A percentile compares a stretch with the other conserved stretches of the same genome.
Evolutionary conservation across 148 eudicot genomes (phyloP).

Genomic region (Spergularia marina): DNA sequence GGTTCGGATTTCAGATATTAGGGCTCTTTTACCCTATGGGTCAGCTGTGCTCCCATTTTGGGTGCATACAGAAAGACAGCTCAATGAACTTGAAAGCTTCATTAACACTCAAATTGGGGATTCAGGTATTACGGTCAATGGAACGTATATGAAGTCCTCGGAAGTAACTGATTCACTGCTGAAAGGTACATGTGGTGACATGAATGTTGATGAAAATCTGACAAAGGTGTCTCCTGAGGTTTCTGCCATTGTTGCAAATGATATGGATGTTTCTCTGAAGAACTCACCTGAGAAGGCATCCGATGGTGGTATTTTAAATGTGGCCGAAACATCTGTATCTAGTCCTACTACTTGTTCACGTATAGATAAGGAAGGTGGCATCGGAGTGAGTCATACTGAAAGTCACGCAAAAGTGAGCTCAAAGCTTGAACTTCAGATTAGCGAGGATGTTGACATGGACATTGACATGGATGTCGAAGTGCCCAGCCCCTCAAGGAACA

Average conservation of each 20-base stretch:
- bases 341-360: conserved; percentile 10
- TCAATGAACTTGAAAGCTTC: conserved; percentile 58
- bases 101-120: conserved; percentile 40
- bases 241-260: conserved; percentile 21
- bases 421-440: conserved; percentile 30
- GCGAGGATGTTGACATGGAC: conserved; percentile 86
- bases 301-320: conserved; percentile 13
- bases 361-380: conserved; percentile 27
- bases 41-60: conserved; percentile 77
- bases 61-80: conserved; percentile 67
- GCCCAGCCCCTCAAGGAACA: conserved; percentile 23
- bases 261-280: conserved; percentile 23
- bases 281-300: conserved; percentile 26
- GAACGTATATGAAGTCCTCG: conserved; percentile 17
- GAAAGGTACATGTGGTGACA: conserved; percentile 28
- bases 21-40: conserved; percentile 60
- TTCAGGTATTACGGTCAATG: conserved; percentile 29
- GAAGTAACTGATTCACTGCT: conserved; percentile 20
- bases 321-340: conserved; percentile 22
- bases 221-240: conserved; percentile 27
- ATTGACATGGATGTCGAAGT: conserved; percentile 98
- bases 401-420: conserved; percentile 28
- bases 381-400: conserved; percentile 29
- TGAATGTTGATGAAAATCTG: conserved; percentile 22
- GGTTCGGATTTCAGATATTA: conserved; percentile 75